Percentiles rank a stretch among this genome's conserved stretches.
Evolutionary conservation across 2,329 filamentous ascomycete species (phyloP).

Genomic region (Fusarium nodosum): DNA sequence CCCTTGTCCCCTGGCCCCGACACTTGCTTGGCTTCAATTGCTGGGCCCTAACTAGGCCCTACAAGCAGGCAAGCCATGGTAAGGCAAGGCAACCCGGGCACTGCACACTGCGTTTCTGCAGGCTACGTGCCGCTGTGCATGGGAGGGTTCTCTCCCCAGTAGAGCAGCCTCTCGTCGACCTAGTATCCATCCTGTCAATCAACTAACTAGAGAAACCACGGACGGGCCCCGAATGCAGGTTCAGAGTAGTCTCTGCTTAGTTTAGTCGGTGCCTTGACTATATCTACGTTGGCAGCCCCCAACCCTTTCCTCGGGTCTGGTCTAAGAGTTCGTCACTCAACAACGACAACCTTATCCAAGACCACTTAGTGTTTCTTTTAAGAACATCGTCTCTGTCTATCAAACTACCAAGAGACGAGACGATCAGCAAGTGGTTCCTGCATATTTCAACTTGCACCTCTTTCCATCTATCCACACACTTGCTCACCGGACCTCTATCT

Average conservation of each 20-base stretch:
- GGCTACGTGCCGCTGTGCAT: constrained; percentile 37
- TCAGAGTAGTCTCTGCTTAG: constrained; percentile 12
- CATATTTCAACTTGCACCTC: constrained; percentile 13
- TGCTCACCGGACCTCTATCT: constrained; percentile 3
- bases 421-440: constrained; percentile 25
- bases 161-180: constrained; percentile 43
- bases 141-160: constrained; percentile 22
- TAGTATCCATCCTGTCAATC: constrained; percentile 38
- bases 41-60: constrained; percentile 31
- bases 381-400: constrained; percentile 20
- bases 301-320: constrained; percentile 35
- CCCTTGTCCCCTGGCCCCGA: constrained; percentile 23
- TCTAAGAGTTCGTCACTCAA: constrained; percentile 43
- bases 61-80: constrained; percentile 11
- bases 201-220: constrained; percentile 44
- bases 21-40: constrained; percentile 29
- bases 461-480: background rate
- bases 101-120: constrained; percentile 28
- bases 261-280: constrained; percentile 48
- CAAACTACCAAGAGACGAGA: constrained; percentile 18
- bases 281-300: constrained; percentile 49
- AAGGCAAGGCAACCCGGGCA: constrained; percentile 9
- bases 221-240: constrained; percentile 49
- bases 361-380: constrained; percentile 26
- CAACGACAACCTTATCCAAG: constrained; percentile 33